Conservation (phyloP, 208 protist species). For the Naegleria lovaniensis region DNA sequence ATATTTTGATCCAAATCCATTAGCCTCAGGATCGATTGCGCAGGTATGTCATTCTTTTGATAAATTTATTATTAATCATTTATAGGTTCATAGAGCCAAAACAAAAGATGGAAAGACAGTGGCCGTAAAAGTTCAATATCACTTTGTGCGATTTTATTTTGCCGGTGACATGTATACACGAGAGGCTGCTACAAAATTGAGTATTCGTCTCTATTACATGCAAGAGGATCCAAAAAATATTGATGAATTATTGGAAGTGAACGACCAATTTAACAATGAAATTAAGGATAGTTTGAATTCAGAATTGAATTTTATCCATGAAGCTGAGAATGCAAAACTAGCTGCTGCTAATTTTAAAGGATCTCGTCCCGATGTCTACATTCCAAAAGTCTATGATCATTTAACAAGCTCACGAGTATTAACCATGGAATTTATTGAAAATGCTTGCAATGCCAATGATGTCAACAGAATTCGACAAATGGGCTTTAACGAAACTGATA, state of each 20-base stretch:
- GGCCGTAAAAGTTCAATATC: constrained; percentile 21
- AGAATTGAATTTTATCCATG: constrained; percentile 17
- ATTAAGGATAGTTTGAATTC: neutral
- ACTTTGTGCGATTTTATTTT: constrained; percentile 28
- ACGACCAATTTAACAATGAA: neutral
- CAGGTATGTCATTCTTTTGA: constrained; percentile 28
- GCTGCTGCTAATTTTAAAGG: constrained; percentile 9
- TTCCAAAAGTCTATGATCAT: constrained; percentile 32
- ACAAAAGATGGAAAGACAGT: neutral
- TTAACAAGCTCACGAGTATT: constrained; percentile 46
- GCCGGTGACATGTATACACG: constrained; percentile 40
- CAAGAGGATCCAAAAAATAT: constrained; percentile 24
- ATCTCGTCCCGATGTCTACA: neutral
- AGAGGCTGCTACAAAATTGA: neutral
- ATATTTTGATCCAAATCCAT: constrained; percentile 47
- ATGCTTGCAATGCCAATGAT: constrained; percentile 25
- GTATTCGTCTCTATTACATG: neutral
- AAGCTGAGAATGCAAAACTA: constrained; percentile 24
- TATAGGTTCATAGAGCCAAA: constrained; percentile 1
- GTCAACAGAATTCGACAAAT: neutral
- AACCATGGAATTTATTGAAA: constrained; percentile 56
- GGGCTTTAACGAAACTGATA: neutral
- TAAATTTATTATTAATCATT: neutral
- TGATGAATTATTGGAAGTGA: neutral
- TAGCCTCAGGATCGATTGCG: constrained; percentile 55